Evolutionary conservation across 2,329 filamentous ascomycete genomes (phyloP).

Genomic region (Penicillium thymicola): DNA sequence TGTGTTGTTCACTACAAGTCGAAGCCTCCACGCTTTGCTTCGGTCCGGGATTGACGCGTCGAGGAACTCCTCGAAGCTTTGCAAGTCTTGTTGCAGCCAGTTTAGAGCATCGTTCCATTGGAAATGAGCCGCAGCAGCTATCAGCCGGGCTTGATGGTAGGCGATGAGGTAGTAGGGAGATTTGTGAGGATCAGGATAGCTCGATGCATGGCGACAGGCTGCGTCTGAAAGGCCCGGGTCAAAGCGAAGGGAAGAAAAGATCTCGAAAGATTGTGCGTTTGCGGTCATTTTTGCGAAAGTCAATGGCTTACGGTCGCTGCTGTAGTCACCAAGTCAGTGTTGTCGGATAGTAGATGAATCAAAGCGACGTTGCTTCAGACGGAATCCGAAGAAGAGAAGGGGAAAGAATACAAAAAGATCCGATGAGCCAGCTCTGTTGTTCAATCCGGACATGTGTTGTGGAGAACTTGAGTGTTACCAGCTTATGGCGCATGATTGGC

Average conservation of each 20-base stretch:
- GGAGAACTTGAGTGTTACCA: slow-evolving; percentile 18
- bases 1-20: slow-evolving; percentile 31
- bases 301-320: slow-evolving; percentile 21
- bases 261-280: slow-evolving; percentile 46
- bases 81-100: slow-evolving; percentile 32
- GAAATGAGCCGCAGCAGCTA: slow-evolving; percentile 55
- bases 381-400: slow-evolving; percentile 12
- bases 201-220: slow-evolving; percentile 26
- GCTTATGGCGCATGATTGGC: slow-evolving; percentile 32
- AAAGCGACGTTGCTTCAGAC: neutral
- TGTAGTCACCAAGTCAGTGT: slow-evolving; percentile 11
- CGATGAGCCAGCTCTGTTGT: slow-evolving; percentile 4
- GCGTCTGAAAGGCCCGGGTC: slow-evolving; percentile 55
- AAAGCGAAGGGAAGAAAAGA: slow-evolving; percentile 71
- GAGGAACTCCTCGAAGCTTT: slow-evolving; percentile 26
- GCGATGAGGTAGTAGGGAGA: slow-evolving; percentile 76
- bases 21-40: slow-evolving; percentile 38
- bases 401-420: slow-evolving; percentile 13
- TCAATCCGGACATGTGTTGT: slow-evolving; percentile 16
- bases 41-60: slow-evolving; percentile 33
- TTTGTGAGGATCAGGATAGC: slow-evolving; percentile 37
- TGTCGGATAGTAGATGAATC: neutral
- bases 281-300: slow-evolving; percentile 13
- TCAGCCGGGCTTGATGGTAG: slow-evolving; percentile 73
- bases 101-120: slow-evolving; percentile 40